Base-by-base conservation (phyloP, 73 alveolate genomes). In the Paramecium biaurelia region DNA sequence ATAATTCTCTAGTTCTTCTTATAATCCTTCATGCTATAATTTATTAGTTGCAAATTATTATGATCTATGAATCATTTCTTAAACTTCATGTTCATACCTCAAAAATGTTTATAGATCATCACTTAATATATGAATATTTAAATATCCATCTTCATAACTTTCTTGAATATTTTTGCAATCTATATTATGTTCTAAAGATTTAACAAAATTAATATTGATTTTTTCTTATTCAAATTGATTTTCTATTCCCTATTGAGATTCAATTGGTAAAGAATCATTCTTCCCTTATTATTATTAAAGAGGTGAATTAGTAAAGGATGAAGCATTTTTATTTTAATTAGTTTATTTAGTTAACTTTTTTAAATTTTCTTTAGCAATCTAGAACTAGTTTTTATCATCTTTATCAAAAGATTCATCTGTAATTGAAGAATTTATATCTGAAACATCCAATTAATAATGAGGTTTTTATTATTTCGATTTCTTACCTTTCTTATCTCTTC, bases 11-110 rank as follows among this genome's bases (percentile, higher is more conserved):
- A 63, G 1, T 63, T 63, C 84, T 1, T 23, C 84, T 32, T 24
- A 26, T 32, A 63, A 63, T 26, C 84, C 84, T 32, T 63, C 49
- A 26, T 63, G 84, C 84, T 26, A 1, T 32, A 4, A 30, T 7
- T 63, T 63, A 63, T 63, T 63, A 63, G 26, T 32, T 2, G 47
- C 49, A 63, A 63, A 63, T n/a, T 30, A 63, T 30, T 63, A 30
- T 26, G 84, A 63, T 63, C 84, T 26, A 30, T 63, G 84, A 9
- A 63, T 63, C 84, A 63, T 63, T 24, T 63, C 84, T 30, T 63
- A n/a, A 26, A 63, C 49, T 26, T 63, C 84, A 63, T 63, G 84
- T 63, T 63, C 84, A 63, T 11, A 63, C 12, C 84, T 63, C 28
- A 63, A 63, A 63, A 63, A 63, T 11, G 84, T 63, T 63, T 30